Evolutionary conservation across 179 eudicot species (phyloP).

Genomic region (Carnegiea gigantea): DNA sequence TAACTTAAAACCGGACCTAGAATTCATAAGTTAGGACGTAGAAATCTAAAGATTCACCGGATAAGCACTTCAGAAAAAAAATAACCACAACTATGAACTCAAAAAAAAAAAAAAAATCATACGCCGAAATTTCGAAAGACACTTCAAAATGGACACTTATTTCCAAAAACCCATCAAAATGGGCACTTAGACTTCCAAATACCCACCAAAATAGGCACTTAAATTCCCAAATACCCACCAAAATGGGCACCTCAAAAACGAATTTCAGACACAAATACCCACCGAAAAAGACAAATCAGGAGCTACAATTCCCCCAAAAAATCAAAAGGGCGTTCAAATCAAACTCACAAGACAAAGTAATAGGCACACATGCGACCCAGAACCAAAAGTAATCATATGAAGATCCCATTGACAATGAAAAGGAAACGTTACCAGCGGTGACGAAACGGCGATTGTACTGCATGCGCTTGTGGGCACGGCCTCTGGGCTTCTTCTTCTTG

Average conservation of each 20-base stretch:
- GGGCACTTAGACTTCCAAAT: no score
- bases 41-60: neutral
- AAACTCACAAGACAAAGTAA: neutral
- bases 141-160: no score
- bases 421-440: conserved; percentile 42
- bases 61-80: neutral
- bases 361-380: neutral
- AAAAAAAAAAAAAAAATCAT: neutral
- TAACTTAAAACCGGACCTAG: neutral
- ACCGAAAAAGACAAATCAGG: neutral
- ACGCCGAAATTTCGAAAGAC: neutral
- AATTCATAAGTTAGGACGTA: neutral
- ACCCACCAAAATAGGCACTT: no score
- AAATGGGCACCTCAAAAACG: neutral
- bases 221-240: neutral
- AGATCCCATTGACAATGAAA: neutral
- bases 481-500: conserved; percentile 90
- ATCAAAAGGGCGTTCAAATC: neutral
- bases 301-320: neutral
- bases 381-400: neutral
- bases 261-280: neutral
- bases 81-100: neutral
- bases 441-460: conserved; percentile 63
- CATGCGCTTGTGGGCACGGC: conserved; percentile 58
- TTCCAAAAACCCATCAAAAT: no score